Conservation (phyloP, 2,329 filamentous ascomycete genomes). For the Knufia fluminis region DNA sequence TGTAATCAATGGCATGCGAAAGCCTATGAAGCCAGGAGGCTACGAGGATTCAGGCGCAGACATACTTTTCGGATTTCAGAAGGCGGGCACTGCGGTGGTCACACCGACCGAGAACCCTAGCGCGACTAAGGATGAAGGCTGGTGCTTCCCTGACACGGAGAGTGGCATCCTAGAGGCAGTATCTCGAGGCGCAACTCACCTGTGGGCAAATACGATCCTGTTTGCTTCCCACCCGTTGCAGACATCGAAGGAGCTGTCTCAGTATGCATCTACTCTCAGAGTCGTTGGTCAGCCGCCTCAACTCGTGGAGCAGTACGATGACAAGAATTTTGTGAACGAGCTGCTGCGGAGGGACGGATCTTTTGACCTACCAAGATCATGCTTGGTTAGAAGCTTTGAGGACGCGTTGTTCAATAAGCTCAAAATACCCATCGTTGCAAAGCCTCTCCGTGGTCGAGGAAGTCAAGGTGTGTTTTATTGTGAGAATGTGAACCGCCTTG, state of each 20-base stretch:
- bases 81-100: slow-evolving; percentile 27
- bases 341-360: slow-evolving; percentile 29
- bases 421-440: slow-evolving; percentile 37
- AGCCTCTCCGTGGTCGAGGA: slow-evolving; percentile 42
- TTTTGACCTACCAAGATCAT: slow-evolving; percentile 35
- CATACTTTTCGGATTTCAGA: slow-evolving; percentile 36
- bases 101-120: slow-evolving; percentile 27
- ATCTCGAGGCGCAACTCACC: slow-evolving; percentile 34
- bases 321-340: slow-evolving; percentile 42
- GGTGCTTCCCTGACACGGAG: slow-evolving; percentile 39
- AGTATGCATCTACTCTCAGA: slow-evolving; percentile 26
- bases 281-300: slow-evolving; percentile 41
- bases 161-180: slow-evolving; percentile 35
- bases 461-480: slow-evolving; percentile 45
- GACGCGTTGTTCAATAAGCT: slow-evolving; percentile 18
- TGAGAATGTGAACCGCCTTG: slow-evolving; percentile 25
- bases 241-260: slow-evolving; percentile 28
- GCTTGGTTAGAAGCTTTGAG: slow-evolving; percentile 24
- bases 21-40: slow-evolving; percentile 41
- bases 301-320: slow-evolving; percentile 42
- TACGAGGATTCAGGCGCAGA: slow-evolving; percentile 43
- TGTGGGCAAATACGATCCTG: slow-evolving; percentile 46
- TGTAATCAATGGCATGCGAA: slow-evolving; percentile 38
- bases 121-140: slow-evolving; percentile 27
- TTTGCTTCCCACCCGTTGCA: slow-evolving; percentile 43